A percentile compares a stretch with the other conserved stretches of the same genome.
These are phyloP conservation scores for Metschnikowia lochheadii DNA, from an alignment of 805 yeast species.

Conservation along the genomic window DNA sequence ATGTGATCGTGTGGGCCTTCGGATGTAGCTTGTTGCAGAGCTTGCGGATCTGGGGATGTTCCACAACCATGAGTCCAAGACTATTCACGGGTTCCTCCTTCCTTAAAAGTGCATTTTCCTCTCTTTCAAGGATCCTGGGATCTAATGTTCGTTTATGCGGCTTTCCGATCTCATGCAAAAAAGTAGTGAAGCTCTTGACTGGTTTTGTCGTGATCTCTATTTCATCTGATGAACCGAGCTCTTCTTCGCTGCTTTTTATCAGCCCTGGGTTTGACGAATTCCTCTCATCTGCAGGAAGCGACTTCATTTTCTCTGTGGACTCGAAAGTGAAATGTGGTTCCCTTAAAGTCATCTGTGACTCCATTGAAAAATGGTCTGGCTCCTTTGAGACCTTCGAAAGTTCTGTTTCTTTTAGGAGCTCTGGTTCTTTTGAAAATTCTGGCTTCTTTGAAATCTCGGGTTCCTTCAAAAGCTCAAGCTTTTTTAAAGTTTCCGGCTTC, in stretches of 20 bases:
- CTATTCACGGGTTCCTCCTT: neutral
- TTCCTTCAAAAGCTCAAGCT: no score
- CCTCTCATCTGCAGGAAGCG: no score
- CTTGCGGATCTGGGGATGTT: constrained; percentile 16
- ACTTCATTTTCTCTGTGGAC: neutral
- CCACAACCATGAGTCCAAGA: constrained; percentile 5
- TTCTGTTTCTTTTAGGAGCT: no score
- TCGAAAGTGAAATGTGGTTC: neutral
- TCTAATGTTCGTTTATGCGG: neutral
- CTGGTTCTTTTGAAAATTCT: no score
- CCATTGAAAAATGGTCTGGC: no score
- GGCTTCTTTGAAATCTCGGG: no score
- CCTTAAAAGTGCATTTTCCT: neutral
- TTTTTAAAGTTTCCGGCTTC: no score
- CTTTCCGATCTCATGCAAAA: constrained; percentile 1
- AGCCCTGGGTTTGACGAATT: neutral
- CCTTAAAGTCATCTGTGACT: neutral
- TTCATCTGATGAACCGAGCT: neutral
- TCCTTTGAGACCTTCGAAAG: no score
- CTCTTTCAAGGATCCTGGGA: constrained; percentile 4
- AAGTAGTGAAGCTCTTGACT: neutral
- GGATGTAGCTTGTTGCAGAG: constrained; percentile 6
- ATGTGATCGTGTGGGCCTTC: constrained; percentile 9
- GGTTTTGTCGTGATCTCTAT: no score
- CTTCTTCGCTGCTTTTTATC: neutral